Evolutionary conservation across 2,329 filamentous ascomycete species (phyloP), one percentile per base, ranked within the genome.

Genomic region (Monilinia polystroma): DNA sequence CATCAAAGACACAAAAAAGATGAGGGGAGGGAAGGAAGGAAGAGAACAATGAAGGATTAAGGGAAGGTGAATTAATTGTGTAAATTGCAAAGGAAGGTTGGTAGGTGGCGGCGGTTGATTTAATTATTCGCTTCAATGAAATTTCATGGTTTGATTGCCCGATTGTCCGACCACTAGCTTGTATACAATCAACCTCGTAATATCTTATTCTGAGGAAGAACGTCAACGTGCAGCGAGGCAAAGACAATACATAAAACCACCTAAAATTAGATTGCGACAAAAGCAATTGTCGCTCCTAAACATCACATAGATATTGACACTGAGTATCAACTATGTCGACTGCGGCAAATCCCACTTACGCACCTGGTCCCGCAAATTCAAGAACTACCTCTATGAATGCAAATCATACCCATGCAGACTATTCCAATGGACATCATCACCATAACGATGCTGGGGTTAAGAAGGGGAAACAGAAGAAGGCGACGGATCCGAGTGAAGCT

Each of bases 401-500:
- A 59, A 73, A 57, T 18, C 66, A 71, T 63, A 62, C 67, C 45
- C 75, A 77, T 35, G 68, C 72, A 47, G 63, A 72, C 29, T 74
- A 73, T 55, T 70, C 73, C 53, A 76, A 76, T 70, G 75, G 76
- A 52, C 79, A 69, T 75, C 80, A 69, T 75, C 81, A 76, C 76
- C 79, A 75, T 72, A 78, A 74, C 70, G 77, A 80, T 77, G 68
- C 80, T 74, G 80, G 84, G 56, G 80, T 85, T 66, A 95, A 93
- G 81, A 95, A 95, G 80, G 86, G 83, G 66, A 96, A 96, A 81
- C 87, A 84, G 72, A 96, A 96, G 81, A 96, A 96, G 80, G 82
- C 85, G 58, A 81, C 91, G 71, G 93, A 97, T 77, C 90, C 92
- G 26, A 91, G 87, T 74, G 95, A 98, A 79, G 93, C 93, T 57